These are phyloP conservation scores for Rhizophora mangle DNA, from an alignment of 345 rosid species.

Conservation along the genomic window DNA sequence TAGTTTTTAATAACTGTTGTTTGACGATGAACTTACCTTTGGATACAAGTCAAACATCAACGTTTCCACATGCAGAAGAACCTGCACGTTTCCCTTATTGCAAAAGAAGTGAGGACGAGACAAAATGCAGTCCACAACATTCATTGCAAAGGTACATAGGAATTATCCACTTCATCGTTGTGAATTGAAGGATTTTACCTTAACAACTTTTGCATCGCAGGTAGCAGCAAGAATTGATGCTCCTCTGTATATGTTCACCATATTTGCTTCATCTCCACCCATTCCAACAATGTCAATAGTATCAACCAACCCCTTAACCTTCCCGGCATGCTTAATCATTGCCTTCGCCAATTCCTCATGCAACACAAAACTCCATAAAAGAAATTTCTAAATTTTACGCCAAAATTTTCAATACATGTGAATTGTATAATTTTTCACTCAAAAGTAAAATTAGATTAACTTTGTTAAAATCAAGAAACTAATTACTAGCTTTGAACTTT, in stretches of 20 bases:
- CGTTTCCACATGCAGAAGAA: conserved; percentile 98
- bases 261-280: conserved; percentile 94
- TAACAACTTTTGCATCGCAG: conserved; percentile 94
- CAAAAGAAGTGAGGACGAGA: conserved; percentile 4
- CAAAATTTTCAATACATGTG: no score
- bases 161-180: no score
- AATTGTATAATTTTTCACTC: no score
- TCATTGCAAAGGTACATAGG: no score
- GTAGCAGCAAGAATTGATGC: conserved; percentile 93
- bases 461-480: not conserved
- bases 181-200: conserved; percentile 39
- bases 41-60: conserved; percentile 54
- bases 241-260: conserved; percentile 92
- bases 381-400: not conserved
- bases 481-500: not conserved
- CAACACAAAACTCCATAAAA: not conserved
- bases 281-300: conserved; percentile 91
- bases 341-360: conserved; percentile 49
- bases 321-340: conserved; percentile 59
- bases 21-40: conserved; percentile 37
- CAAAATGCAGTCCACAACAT: no score
- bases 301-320: conserved; percentile 72
- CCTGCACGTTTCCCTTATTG: conserved; percentile 94
- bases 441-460: no score
- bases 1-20: conserved; percentile 8